A percentile compares a stretch with the other conserved stretches of the same genome.
Evolutionary conservation across 2,329 filamentous ascomycete genomes (phyloP).

Genomic region (Fusarium sp.): DNA sequence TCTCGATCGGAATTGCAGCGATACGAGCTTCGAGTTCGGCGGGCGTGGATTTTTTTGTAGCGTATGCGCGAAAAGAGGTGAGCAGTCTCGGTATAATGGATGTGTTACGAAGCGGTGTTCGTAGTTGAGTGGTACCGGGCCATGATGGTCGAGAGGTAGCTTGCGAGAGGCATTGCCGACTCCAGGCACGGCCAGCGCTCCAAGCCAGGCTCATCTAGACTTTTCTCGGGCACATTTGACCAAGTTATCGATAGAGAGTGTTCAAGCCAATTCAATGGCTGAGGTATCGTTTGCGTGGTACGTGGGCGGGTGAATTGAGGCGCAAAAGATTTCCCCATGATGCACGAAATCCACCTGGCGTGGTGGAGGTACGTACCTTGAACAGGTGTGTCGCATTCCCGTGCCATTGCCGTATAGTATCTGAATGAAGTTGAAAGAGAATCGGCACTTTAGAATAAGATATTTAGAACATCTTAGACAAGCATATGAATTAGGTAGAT

Average conservation of each 20-base stretch:
- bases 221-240: conserved; percentile 40
- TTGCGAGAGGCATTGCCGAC: conserved; percentile 49
- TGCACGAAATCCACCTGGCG: conserved; percentile 24
- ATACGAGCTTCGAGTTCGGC: conserved; percentile 64
- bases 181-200: conserved; percentile 52
- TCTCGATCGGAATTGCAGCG: conserved; percentile 78
- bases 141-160: conserved; percentile 30
- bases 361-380: conserved; percentile 32
- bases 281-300: conserved; percentile 2
- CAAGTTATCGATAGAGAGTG: neutral
- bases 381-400: neutral
- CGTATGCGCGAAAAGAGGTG: conserved; percentile 10
- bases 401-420: neutral
- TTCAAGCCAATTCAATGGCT: conserved; percentile 13
- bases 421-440: neutral
- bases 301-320: conserved; percentile 1
- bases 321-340: conserved; percentile 26
- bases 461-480: neutral
- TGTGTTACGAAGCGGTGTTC: neutral
- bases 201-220: conserved; percentile 52
- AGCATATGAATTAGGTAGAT: no score
- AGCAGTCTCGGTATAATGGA: neutral
- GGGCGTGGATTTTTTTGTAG: conserved; percentile 49
- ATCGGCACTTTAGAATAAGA: neutral
- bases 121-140: conserved; percentile 15